Percentiles rank a stretch among this genome's conserved stretches.
These are phyloP conservation scores for Mycena sp. DNA, from an alignment of 1,284 basidiomycete species.

Conservation along the genomic window DNA sequence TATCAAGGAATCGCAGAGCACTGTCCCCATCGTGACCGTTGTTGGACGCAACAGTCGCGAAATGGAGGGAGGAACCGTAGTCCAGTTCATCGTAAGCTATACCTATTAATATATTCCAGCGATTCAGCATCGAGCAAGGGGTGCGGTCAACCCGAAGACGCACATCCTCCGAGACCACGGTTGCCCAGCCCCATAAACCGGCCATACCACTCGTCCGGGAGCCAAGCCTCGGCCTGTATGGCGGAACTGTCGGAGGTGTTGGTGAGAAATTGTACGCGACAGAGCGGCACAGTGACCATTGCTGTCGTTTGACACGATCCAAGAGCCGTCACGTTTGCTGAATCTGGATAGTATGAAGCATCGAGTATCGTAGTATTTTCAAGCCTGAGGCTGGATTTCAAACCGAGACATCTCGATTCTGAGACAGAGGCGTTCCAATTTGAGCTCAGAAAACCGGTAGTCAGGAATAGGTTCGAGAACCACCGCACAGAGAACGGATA, in stretches of 20 bases:
- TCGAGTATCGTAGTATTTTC: slow-evolving; percentile 22
- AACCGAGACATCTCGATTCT: slow-evolving; percentile 8
- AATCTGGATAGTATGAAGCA: slow-evolving; percentile 2
- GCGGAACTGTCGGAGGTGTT: slow-evolving; percentile 6
- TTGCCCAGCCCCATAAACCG: slow-evolving; percentile 36
- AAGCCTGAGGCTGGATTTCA: slow-evolving; percentile 9
- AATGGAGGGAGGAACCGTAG: slow-evolving; percentile 34
- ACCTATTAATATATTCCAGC: slow-evolving; percentile 29
- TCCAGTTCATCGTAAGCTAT: slow-evolving; percentile 38
- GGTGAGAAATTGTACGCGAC: slow-evolving; percentile 20
- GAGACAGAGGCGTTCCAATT: neutral
- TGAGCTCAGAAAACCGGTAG: neutral
- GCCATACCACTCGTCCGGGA: slow-evolving; percentile 26
- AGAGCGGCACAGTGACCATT: slow-evolving; percentile 3
- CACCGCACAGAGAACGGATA: neutral
- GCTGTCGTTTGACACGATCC: neutral
- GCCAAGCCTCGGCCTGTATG: slow-evolving; percentile 15
- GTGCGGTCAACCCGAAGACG: slow-evolving; percentile 10
- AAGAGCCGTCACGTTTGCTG: neutral
- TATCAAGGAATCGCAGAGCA: slow-evolving; percentile 32
- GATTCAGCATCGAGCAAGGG: neutral
- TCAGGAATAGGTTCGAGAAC: neutral
- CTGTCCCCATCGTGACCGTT: slow-evolving; percentile 40
- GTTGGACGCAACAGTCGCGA: slow-evolving; percentile 37
- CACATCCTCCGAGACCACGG: slow-evolving; percentile 36